Base-by-base conservation (phyloP, 1,139 yeast species). In the Debaryomyces coudertii region DNA sequence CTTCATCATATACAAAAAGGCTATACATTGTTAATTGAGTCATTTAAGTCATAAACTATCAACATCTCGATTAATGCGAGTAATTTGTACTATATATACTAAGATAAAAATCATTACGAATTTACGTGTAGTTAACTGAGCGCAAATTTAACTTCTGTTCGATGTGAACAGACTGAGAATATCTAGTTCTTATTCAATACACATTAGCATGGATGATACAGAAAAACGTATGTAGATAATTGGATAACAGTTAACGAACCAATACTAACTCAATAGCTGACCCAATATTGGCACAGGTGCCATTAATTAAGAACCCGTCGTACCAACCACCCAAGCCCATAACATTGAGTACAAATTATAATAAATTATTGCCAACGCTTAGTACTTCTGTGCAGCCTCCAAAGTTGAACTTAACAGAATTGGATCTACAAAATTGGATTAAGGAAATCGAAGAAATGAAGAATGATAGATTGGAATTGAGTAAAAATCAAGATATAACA, bases 301-400 rank as follows among this genome's bases (percentile, higher is more conserved):
- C 89, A 0, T 68, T 83, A 38, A 75, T 82, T 11, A 71, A 78
- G 40, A 80, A 83, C 45, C 87, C 85, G 0, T 65, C 70, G 20
- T 74, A 68, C 53, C 77, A 73, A 47, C 81, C 85, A 0, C 87
- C 88, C 3, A 79, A 76, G 53, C 79, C 87, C 2, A 71, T 82
- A 27, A 75, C 82, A 2, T 66, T 83, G 33, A 79, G 83, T 34
- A 64, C 75, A 44, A 77, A 77, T 53, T 83, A 78, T 60, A 70
- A 67, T 47, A 72, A 71, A 52, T 54, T 75, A 24, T 56, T 74
- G 22, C 71, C 77, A 1, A 63, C 68, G 6, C 51, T 74, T 25
- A 52, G 69, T 5, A 55, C 47, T 7, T 62, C 73, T 1, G 71
- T 69, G 12, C 55, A 66, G 16, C 79, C 80, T 1, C 80, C 80